Evolutionary conservation across 176 grass and related monocot species (phyloP).

Genomic region (Leersia perrieri): DNA sequence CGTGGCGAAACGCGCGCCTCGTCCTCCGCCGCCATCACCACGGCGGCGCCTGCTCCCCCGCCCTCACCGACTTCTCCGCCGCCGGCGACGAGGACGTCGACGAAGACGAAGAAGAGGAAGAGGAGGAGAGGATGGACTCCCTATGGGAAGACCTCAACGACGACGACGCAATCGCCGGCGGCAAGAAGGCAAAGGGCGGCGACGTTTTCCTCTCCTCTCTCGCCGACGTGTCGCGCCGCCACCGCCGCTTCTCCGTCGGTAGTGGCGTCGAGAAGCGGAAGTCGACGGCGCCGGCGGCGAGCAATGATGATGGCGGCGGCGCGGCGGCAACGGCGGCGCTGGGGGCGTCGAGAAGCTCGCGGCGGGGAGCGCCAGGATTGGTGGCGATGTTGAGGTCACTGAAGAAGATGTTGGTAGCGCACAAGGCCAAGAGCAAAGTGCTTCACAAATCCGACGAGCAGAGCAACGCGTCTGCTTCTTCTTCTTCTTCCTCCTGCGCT

Average conservation of each 20-base stretch:
- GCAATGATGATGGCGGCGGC: background rate
- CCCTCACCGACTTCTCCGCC: conserved; percentile 37
- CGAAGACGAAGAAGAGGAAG: background rate
- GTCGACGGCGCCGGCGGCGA: background rate
- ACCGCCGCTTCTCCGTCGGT: conserved; percentile 16
- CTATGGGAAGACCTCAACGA: conserved; percentile 65
- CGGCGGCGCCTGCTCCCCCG: conserved; percentile 32
- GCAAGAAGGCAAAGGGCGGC: no score
- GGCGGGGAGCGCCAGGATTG: conserved; percentile 29
- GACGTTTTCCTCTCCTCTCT: conserved; percentile 3
- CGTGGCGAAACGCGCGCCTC: conserved; percentile 28
- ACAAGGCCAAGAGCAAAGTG: conserved; percentile 43
- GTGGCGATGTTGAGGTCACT: conserved; percentile 46
- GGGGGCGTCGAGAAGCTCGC: conserved; percentile 36
- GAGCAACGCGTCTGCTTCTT: background rate
- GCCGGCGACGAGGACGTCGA: background rate
- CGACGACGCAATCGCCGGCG: background rate
- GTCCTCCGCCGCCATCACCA: background rate
- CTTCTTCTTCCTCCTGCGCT: background rate
- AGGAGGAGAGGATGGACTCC: conserved; percentile 58
- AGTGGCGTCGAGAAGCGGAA: background rate
- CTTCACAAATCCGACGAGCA: conserved; percentile 34
- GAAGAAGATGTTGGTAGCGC: conserved; percentile 36
- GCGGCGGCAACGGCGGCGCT: background rate
- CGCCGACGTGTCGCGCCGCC: conserved; percentile 30